Percentiles rank a stretch among this genome's conserved stretches.
Conservation (phyloP, 306 rosid species). For the Psophocarpus tetragonolobus region DNA sequence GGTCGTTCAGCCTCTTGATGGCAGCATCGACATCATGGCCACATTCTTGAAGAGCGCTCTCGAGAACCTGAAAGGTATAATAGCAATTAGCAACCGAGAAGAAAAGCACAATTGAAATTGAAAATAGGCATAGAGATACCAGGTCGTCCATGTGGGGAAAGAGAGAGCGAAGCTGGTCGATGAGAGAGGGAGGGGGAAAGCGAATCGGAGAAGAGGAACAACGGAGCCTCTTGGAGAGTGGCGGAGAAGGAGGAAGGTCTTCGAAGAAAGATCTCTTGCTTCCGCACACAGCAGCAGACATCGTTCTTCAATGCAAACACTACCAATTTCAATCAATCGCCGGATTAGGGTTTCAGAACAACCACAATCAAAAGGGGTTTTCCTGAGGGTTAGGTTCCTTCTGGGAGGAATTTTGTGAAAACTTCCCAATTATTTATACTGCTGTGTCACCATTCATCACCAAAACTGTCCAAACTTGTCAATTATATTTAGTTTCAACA, state of each 20-base stretch:
- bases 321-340: conserved; percentile 2
- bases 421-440: conserved; percentile 6
- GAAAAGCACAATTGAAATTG: background rate
- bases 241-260: conserved; percentile 93
- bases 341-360: conserved; percentile 22
- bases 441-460: conserved; percentile 19
- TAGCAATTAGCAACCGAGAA: too few species aligned
- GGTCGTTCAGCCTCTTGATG: conserved; percentile 66
- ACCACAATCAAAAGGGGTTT: conserved; percentile 13
- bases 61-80: conserved; percentile 68
- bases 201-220: conserved; percentile 88
- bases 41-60: conserved; percentile 76
- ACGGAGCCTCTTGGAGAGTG: conserved; percentile 83
- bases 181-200: conserved; percentile 51
- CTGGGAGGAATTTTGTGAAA: background rate
- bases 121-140: background rate
- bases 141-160: conserved; percentile 79
- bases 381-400: conserved; percentile 38
- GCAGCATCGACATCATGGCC: conserved; percentile 88
- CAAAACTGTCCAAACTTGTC: too few species aligned
- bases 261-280: conserved; percentile 96
- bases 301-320: conserved; percentile 48
- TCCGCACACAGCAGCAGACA: conserved; percentile 99
- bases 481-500: too few species aligned
- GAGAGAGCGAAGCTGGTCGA: conserved; percentile 69